Evolutionary conservation across 371 early-diverging fungal genomes (phyloP).

Genomic region (Mucor racemosus): DNA sequence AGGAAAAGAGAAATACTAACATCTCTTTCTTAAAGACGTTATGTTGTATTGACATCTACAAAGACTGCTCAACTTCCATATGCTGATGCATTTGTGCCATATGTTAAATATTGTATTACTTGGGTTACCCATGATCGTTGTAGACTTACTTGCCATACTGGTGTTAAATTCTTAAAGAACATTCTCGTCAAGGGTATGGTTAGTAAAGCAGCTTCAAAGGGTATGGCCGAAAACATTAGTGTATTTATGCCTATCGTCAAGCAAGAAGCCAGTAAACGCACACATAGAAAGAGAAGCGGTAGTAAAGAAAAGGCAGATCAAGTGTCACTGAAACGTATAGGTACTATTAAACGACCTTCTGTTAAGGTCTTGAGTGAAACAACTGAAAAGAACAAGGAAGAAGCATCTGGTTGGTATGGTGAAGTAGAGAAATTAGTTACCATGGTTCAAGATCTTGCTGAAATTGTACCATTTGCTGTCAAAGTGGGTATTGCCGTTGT

Average conservation of each 20-base stretch:
- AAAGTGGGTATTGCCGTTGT: constrained; percentile 14
- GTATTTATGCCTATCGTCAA: constrained; percentile 39
- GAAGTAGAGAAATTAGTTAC: constrained; percentile 15
- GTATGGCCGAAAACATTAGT: constrained; percentile 44
- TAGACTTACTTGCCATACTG: constrained; percentile 54
- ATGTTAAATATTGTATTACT: constrained; percentile 61
- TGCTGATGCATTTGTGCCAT: constrained; percentile 65
- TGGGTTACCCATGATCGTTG: constrained; percentile 48
- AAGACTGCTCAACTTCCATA: constrained; percentile 59
- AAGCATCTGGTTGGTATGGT: constrained; percentile 21
- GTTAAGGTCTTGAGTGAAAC: background rate
- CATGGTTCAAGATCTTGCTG: constrained; percentile 22
- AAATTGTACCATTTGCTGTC: constrained; percentile 27
- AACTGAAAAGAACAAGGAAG: background rate
- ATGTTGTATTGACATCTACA: constrained; percentile 51
- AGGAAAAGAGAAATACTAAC: constrained; percentile 7
- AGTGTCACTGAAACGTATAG: constrained; percentile 15
- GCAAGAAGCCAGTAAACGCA: constrained; percentile 21
- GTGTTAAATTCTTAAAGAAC: constrained; percentile 62
- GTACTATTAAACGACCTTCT: constrained; percentile 23
- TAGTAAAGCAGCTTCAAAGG: constrained; percentile 49
- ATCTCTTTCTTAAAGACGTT: constrained; percentile 33
- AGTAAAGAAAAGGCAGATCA: constrained; percentile 16
- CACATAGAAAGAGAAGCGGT: background rate
- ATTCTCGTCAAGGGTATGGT: constrained; percentile 59